Base-by-base conservation (phyloP, 2,329 filamentous ascomycete species). In the Beauveria brongniartii region DNA sequence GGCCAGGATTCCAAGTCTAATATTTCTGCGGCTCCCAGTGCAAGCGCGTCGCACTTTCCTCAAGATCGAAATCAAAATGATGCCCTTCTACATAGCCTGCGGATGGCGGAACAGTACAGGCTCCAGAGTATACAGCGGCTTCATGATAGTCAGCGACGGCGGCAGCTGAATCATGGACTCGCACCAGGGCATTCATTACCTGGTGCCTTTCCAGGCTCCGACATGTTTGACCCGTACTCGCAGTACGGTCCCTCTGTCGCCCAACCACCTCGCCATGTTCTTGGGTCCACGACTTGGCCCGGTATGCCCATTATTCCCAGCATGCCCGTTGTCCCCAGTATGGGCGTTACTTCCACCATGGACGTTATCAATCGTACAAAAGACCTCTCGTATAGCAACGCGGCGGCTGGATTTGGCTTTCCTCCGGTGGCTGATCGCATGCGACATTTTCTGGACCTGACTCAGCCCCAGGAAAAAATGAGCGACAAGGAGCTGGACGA, bases 401-500 rank as follows among this genome's bases (percentile, higher is more conserved):
- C 75, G 10, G 41, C 80, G 58, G 67, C 44, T 20, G 30, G 55
- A 0, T 62, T 66, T n/a, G 76, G 78, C 2, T 69, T 74, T 24
- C 67, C 75, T 0, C 66, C 55, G 12, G 30, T 80, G 6, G 64
- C 70, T 7, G 62, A 69, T 3, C 68, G 71, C 7, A 54, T 79
- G 8, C 62, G 65, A n/a, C 65, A 68, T 55, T 72, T 72, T 46
- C 53, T 77, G 30, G 51, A 61, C 24, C 12, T 53, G 48, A 55
- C 22, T 24, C 26, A 34, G 4, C 28, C 41, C 9, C 40, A 55
- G 5, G 58, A 55, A 10, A 67, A 71, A 40, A 70, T 77, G 57
- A 75, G 72, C 1, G 72, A 81, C n/a, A 80, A 88, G 62, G 88
- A 92, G 67, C 82, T 93, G 61, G 82, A 88, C 64, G 80, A 85